Evolutionary conservation across 495 filamentous ascomycete species (phyloP), one percentile per base, ranked within the genome.

Genomic region (Hyaloscypha bicolor): DNA sequence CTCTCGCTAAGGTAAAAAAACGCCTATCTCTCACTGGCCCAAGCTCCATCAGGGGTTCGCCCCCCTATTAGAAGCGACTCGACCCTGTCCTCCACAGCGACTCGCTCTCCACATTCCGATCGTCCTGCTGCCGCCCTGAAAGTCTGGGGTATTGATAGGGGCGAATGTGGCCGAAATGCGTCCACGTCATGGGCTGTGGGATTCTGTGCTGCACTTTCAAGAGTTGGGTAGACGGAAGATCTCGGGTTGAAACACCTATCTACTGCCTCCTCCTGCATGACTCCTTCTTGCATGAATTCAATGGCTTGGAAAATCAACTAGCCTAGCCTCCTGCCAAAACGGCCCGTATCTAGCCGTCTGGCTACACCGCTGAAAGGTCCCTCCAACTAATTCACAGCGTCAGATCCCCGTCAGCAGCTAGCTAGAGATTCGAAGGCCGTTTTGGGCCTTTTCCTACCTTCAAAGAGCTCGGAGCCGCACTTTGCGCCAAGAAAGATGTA

Each of bases 91-190:
- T 48, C 42, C 4, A 48, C 42, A 12, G 42, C 42, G 9, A 48
- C 42, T 48, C 42, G 42, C 42, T 48, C 42, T 48, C 42, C 42
- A 48, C 42, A 48, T 16, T 48, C 42, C 42, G 42, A 48, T 48
- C 42, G 9, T 48, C 42, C 42, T 48, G 42, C 6, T 3, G 42
- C 42, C 42, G 4, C 42, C 42, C 42, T 19, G 42, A 48, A 48
- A 48, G 42, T 48, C 42, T 12, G 42, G 42, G 42, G 42, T 48
- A 6, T 11, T 48, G 42, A 48, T 48, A 48, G 42, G 42, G 42
- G 42, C 42, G 42, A 48, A 16, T 16, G 16, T 37, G 35, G 8
- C 12, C 35, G 8, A 37, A 12, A 19, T 16, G 16, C 4, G 16
- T 14, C 42, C 42, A 48, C 42, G 42, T 48, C 42, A 48, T 48